Percentiles rank a stretch among this genome's conserved stretches.
These are phyloP conservation scores for Ceriops zippeliana DNA, from an alignment of 345 rosid species.

Conservation along the genomic window DNA sequence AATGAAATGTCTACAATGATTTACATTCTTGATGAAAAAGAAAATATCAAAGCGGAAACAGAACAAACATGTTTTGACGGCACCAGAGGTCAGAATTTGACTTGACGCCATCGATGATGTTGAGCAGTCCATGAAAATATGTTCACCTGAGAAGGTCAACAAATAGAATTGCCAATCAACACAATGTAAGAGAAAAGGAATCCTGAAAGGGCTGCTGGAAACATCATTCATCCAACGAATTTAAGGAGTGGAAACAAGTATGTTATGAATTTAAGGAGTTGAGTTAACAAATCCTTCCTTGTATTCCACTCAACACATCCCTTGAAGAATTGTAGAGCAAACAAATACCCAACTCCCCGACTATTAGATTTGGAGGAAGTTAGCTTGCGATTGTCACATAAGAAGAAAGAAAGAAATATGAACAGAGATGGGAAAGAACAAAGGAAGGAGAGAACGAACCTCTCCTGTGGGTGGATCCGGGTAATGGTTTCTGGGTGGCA, in stretches of 20 bases:
- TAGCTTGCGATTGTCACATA: background rate
- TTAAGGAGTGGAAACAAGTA: background rate
- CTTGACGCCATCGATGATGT: conserved; percentile 53
- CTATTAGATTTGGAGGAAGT: too few species aligned
- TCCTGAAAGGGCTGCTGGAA: background rate
- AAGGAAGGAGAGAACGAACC: conserved; percentile 33
- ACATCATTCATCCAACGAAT: background rate
- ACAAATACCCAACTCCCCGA: too few species aligned
- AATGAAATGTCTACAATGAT: background rate
- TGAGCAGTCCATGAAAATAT: conserved; percentile 67
- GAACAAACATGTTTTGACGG: conserved; percentile 63
- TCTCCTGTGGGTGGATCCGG: conserved; percentile 63
- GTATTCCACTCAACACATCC: too few species aligned
- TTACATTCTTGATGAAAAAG: background rate
- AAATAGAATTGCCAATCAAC: background rate
- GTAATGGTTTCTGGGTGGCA: conserved; percentile 58
- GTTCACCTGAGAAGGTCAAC: conserved; percentile 60
- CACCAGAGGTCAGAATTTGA: conserved; percentile 65
- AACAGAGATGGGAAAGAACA: background rate
- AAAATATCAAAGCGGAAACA: conserved; percentile 15
- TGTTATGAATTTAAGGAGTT: too few species aligned
- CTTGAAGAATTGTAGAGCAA: too few species aligned
- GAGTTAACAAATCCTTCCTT: too few species aligned
- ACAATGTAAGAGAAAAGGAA: background rate
- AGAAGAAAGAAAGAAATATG: background rate